Evolutionary conservation across 306 rosid genomes (phyloP).

Genomic region (Quillaja saponaria): DNA sequence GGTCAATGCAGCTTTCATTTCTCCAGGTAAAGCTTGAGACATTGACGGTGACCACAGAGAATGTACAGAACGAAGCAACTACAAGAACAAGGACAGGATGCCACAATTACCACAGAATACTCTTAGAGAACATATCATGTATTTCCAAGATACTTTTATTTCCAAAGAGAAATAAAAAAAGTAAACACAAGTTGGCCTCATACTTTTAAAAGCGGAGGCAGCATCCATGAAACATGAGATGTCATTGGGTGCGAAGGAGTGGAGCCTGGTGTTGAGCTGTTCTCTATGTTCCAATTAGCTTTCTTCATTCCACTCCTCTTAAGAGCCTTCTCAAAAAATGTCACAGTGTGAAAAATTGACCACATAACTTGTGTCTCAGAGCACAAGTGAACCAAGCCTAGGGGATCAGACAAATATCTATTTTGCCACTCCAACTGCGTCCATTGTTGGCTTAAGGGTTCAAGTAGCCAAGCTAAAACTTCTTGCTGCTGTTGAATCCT

Average conservation of each 20-base stretch:
- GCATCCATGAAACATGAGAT: slow-evolving; percentile 92
- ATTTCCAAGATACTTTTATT: slow-evolving; percentile 22
- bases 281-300: slow-evolving; percentile 54
- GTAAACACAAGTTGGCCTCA: slow-evolving; percentile 35
- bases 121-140: slow-evolving; percentile 7
- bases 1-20: slow-evolving; percentile 80
- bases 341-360: slow-evolving; percentile 82
- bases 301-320: slow-evolving; percentile 92
- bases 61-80: slow-evolving; percentile 83
- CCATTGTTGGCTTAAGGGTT: slow-evolving; percentile 92
- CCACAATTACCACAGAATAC: slow-evolving; percentile 12
- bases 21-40: slow-evolving; percentile 71
- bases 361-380: slow-evolving; percentile 79
- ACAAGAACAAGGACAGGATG: slow-evolving; percentile 38
- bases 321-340: slow-evolving; percentile 97
- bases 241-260: slow-evolving; percentile 73
- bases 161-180: slow-evolving; percentile 20
- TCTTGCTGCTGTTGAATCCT: slow-evolving; percentile 96
- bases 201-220: slow-evolving; percentile 92
- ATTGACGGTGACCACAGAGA: slow-evolving; percentile 90
- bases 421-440: slow-evolving; percentile 85
- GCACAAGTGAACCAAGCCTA: slow-evolving; percentile 73
- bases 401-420: slow-evolving; percentile 81
- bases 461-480: slow-evolving; percentile 88
- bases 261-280: slow-evolving; percentile 51